Evolutionary conservation across 2,329 filamentous ascomycete genomes (phyloP).

Genomic region (Venturiaceae sp.): DNA sequence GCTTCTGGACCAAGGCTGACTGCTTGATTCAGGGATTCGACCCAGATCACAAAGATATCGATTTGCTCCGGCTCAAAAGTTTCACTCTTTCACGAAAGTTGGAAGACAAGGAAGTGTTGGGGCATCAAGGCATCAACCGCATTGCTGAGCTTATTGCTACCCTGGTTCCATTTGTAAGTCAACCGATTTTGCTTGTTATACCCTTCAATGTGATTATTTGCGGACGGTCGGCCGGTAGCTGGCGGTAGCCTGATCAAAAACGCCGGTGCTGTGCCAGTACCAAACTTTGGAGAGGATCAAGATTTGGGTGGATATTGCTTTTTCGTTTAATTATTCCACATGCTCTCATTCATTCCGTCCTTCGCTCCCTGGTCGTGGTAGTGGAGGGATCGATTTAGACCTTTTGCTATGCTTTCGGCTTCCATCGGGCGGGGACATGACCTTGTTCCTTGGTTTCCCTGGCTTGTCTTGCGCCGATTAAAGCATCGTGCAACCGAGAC

Average conservation of each 20-base stretch:
- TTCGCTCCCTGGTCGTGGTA: too few species aligned
- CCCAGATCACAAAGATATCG: slow-evolving; percentile 67
- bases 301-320: not conserved
- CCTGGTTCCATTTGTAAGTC: slow-evolving; percentile 72
- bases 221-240: not conserved
- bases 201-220: not conserved
- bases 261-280: not conserved
- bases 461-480: too few species aligned
- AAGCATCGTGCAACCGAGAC: not conserved
- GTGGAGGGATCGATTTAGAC: not conserved
- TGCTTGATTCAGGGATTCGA: slow-evolving; percentile 53
- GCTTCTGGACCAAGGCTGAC: not conserved
- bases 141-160: slow-evolving; percentile 55
- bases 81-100: slow-evolving; percentile 65
- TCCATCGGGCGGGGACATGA: not conserved
- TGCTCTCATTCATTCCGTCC: not conserved
- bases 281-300: not conserved
- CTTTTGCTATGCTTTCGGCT: not conserved
- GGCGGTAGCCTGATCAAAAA: not conserved
- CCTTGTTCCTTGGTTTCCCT: not conserved
- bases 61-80: slow-evolving; percentile 68
- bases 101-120: slow-evolving; percentile 52
- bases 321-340: not conserved
- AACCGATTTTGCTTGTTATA: not conserved
- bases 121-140: slow-evolving; percentile 52